Percentiles rank a stretch among this genome's conserved stretches.
Conservation (phyloP, 2,329 filamentous ascomycete species). For the Neocucurbitaria cava region DNA sequence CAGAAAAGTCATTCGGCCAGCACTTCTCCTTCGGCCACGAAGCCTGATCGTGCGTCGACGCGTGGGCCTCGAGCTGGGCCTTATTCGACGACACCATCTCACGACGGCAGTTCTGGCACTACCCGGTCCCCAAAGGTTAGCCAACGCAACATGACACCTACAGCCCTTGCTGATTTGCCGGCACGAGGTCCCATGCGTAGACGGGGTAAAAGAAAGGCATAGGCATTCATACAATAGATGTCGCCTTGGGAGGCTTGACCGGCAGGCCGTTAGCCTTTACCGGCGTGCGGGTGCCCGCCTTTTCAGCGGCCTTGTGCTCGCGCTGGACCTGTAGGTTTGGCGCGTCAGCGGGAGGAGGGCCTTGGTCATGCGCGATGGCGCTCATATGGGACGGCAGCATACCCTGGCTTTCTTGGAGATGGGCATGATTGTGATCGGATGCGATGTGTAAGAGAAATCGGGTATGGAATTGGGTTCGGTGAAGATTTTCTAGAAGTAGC, state of each 20-base stretch:
- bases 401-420: constrained; percentile 59
- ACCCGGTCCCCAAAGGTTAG: constrained; percentile 7
- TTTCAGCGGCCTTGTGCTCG: constrained; percentile 63
- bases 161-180: not conserved
- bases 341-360: no score
- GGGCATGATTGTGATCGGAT: constrained; percentile 47
- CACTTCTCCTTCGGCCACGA: constrained; percentile 65
- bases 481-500: no score
- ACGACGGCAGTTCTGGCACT: constrained; percentile 61
- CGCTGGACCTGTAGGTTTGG: constrained; percentile 61
- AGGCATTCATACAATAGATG: constrained; percentile 51
- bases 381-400: constrained; percentile 14
- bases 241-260: constrained; percentile 62
- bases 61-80: constrained; percentile 61
- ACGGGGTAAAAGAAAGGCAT: not conserved
- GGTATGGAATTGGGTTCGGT: no score
- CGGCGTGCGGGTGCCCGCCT: constrained; percentile 60
- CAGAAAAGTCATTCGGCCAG: constrained; percentile 61
- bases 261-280: constrained; percentile 64
- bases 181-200: constrained; percentile 3
- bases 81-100: constrained; percentile 61
- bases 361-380: constrained; percentile 3
- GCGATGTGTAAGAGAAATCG: not conserved
- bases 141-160: not conserved
- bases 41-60: constrained; percentile 58